phyloP scores from a whole-genome alignment of 73 alveolate species.

The Paramecium caudatum region DNA sequence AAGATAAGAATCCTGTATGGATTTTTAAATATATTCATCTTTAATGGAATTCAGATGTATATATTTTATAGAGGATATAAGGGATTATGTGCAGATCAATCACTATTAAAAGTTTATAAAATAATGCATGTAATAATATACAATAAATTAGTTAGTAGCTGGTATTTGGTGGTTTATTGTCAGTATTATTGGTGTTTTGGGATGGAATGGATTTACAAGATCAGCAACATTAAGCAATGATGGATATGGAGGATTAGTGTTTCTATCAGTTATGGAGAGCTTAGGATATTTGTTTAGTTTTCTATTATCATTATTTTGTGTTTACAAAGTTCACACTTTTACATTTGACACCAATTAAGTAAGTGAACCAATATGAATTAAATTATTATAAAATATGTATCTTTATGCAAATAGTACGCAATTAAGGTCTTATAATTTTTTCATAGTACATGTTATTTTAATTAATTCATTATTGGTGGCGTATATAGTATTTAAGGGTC shows the following conservation, averaged over 20 bases:
- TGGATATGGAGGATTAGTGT: conserved; percentile 58
- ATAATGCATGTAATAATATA: conserved; percentile 33
- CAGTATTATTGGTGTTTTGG: conserved; percentile 22
- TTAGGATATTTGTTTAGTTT: conserved; percentile 34
- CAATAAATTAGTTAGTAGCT: conserved; percentile 22
- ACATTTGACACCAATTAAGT: not conserved
- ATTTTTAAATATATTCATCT: conserved; percentile 8
- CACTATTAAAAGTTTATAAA: conserved; percentile 1
- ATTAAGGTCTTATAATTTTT: too few relatives aligned
- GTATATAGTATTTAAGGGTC: too few relatives aligned
- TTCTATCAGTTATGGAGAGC: conserved; percentile 39
- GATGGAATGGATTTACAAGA: conserved; percentile 57
- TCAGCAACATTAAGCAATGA: not conserved
- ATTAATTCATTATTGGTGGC: too few relatives aligned
- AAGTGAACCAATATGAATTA: too few relatives aligned
- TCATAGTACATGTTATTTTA: too few relatives aligned
- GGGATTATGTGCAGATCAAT: conserved; percentile 39
- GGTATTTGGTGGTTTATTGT: conserved; percentile 13
- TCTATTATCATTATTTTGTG: not conserved
- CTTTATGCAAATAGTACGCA: too few relatives aligned
- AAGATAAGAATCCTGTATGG: conserved; percentile 35
- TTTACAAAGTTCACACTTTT: conserved; percentile 31
- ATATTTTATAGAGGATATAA: conserved; percentile 52
- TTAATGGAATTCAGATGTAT: conserved; percentile 62
- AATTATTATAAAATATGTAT: too few relatives aligned